Evolutionary conservation across 352 stramenopile genomes (phyloP).

Genomic region (Phytophthora constricta): DNA sequence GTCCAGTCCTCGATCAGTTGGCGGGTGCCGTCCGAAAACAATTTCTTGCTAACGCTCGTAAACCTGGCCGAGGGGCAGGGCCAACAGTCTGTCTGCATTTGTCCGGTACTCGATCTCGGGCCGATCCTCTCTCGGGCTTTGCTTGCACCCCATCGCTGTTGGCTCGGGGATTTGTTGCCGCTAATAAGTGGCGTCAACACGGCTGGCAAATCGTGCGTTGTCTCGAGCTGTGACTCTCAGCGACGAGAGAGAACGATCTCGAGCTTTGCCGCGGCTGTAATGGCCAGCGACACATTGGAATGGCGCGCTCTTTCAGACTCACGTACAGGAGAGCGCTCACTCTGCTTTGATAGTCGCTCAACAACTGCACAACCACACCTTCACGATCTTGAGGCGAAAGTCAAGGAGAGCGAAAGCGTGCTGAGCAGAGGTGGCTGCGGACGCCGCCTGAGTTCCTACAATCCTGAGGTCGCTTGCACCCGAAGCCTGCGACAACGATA

Average conservation of each 20-base stretch:
- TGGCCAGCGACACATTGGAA: slow-evolving; percentile 24
- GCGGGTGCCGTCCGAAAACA: slow-evolving; percentile 5
- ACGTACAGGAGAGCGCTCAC: not conserved
- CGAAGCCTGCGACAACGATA: slow-evolving; percentile 7
- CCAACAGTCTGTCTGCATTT: not conserved
- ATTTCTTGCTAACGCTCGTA: not conserved
- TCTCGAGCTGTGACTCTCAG: not conserved
- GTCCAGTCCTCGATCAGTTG: not conserved
- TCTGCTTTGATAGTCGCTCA: slow-evolving; percentile 27
- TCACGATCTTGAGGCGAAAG: slow-evolving; percentile 22
- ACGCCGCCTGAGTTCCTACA: not conserved
- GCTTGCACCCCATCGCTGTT: too few relatives aligned
- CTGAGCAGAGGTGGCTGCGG: slow-evolving; percentile 21
- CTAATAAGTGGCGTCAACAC: not conserved
- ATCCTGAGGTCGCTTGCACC: not conserved
- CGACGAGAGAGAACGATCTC: slow-evolving; percentile 10
- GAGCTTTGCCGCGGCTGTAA: slow-evolving; percentile 5
- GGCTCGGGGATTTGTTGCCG: not conserved
- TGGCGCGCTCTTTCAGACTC: slow-evolving; percentile 9
- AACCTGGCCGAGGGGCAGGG: not conserved
- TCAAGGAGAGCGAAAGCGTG: slow-evolving; percentile 26
- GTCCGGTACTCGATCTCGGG: not conserved
- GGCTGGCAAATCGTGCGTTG: slow-evolving; percentile 18
- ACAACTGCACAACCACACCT: slow-evolving; percentile 3
- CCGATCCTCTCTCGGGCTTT: too few relatives aligned